phyloP scores from a whole-genome alignment of 139 green algal genomes.

The Volvox reticuliferus region DNA sequence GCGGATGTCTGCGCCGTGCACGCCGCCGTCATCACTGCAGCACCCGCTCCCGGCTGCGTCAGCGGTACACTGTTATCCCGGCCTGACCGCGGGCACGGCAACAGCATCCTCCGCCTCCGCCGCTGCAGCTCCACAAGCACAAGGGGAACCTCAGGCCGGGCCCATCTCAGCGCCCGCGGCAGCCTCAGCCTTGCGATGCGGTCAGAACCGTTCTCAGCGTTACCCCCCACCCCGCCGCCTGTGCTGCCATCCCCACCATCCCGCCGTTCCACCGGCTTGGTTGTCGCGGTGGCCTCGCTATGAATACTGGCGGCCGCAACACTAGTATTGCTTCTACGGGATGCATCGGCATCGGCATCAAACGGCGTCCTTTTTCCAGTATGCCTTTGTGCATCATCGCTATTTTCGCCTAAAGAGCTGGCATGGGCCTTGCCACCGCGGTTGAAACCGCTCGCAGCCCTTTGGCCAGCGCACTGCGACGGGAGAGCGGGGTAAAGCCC shows the following conservation, averaged over 20 bases:
- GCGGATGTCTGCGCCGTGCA: background rate
- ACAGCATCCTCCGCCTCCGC: background rate
- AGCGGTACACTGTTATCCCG: background rate
- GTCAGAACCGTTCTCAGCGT: too few species aligned
- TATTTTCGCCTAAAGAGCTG: too few species aligned
- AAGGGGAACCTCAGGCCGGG: background rate
- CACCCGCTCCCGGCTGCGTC: background rate
- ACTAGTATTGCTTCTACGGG: background rate
- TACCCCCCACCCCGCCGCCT: too few species aligned
- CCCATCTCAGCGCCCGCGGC: background rate
- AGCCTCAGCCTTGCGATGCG: background rate
- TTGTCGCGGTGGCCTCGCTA: background rate
- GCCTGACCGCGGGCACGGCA: background rate
- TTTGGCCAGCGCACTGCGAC: background rate
- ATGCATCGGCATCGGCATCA: background rate
- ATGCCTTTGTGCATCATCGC: too few species aligned
- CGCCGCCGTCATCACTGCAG: background rate
- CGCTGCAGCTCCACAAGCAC: background rate
- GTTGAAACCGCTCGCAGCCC: too few species aligned
- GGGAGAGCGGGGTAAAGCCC: background rate
- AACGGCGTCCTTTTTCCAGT: background rate
- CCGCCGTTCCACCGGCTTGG: background rate
- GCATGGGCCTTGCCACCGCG: too few species aligned
- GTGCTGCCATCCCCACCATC: background rate
- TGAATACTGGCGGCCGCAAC: background rate